Conservation (phyloP, 108 stramenopile species). For the Schizochytrium sp. region DNA sequence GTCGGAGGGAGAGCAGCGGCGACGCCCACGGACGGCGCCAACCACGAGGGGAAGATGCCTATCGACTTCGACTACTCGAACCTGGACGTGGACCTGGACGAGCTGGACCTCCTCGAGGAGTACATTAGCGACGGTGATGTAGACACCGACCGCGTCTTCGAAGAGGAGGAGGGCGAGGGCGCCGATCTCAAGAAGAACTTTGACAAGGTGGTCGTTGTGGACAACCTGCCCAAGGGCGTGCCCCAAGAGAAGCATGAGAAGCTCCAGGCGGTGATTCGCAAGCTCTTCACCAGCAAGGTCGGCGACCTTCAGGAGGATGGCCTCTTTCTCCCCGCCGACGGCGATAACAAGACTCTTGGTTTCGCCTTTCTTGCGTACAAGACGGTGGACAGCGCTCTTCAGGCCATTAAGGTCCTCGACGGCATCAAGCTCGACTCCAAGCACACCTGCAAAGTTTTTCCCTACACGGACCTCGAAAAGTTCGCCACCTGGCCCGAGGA, state of each 20-base stretch:
- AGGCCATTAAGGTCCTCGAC: slow-evolving; percentile 21
- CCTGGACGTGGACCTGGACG: slow-evolving; percentile 16
- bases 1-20: no score
- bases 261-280: not conserved
- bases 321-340: slow-evolving; percentile 17
- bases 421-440: slow-evolving; percentile 28
- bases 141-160: slow-evolving; percentile 15
- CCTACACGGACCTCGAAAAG: slow-evolving; percentile 21
- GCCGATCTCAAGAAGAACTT: not conserved
- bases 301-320: slow-evolving; percentile 16
- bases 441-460: slow-evolving; percentile 26
- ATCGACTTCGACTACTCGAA: slow-evolving; percentile 14
- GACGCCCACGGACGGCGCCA: no score
- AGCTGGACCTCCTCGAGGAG: not conserved
- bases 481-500: slow-evolving; percentile 21
- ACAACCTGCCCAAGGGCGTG: not conserved
- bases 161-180: slow-evolving; percentile 11
- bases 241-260: slow-evolving; percentile 14
- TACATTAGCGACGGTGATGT: not conserved
- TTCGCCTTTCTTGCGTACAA: slow-evolving; percentile 23
- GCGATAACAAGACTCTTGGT: not conserved
- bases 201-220: not conserved
- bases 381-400: not conserved
- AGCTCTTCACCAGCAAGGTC: slow-evolving; percentile 9
- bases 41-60: not conserved